A percentile compares a stretch with the other conserved stretches of the same genome.
These are phyloP conservation scores for Guadua angustifolia DNA, from an alignment of 176 grass and related monocot genomes.

Conservation along the genomic window DNA sequence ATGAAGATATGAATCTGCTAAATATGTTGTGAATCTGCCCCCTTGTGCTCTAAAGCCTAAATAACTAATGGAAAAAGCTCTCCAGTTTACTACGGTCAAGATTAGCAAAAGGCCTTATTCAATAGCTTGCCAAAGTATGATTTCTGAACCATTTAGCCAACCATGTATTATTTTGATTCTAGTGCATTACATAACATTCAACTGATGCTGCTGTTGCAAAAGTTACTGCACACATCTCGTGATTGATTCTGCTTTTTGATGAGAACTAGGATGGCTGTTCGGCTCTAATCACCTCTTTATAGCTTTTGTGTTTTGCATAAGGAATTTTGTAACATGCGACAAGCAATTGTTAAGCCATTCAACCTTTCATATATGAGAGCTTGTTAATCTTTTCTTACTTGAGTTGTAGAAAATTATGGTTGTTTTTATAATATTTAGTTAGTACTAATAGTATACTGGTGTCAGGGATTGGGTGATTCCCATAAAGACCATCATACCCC, in stretches of 20 bases:
- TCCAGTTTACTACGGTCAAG: conserved; percentile 76
- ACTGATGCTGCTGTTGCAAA: neutral
- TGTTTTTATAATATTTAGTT: neutral
- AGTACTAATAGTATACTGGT: neutral
- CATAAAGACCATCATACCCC: too few species aligned
- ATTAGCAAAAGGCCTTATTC: conserved; percentile 68
- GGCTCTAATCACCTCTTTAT: neutral
- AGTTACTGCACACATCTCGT: neutral
- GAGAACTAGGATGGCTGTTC: neutral
- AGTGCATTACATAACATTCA: neutral
- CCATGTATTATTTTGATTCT: neutral
- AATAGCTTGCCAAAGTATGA: conserved; percentile 84
- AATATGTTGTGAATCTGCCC: neutral
- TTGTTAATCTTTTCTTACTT: neutral
- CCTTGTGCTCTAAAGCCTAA: neutral
- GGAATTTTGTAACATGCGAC: neutral
- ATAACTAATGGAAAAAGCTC: conserved; percentile 69
- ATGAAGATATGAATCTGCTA: neutral
- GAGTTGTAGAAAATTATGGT: neutral
- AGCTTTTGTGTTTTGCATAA: neutral
- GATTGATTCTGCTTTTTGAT: neutral
- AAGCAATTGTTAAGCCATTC: neutral
- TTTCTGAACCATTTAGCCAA: conserved; percentile 24
- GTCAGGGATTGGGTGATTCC: too few species aligned
- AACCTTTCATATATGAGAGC: neutral